Conservation (phyloP, 192 early-diverging fungal genomes). For the Rhizoclosmatium sp. region DNA sequence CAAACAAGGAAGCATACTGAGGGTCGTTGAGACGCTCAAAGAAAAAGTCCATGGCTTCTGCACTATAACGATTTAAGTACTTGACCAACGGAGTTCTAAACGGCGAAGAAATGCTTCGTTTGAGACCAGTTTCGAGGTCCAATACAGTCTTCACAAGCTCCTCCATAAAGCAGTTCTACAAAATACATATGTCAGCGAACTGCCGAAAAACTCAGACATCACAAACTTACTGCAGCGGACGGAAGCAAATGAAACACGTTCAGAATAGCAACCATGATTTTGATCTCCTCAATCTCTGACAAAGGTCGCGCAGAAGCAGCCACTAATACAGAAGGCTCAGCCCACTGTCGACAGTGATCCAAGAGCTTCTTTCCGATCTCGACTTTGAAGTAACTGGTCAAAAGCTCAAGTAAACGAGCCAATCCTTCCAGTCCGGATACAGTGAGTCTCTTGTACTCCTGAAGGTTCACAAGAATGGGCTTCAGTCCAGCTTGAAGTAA, state of each 20-base stretch:
- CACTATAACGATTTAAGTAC: slow-evolving; percentile 89
- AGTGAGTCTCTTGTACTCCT: slow-evolving; percentile 92
- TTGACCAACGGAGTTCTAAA: slow-evolving; percentile 90
- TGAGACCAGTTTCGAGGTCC: slow-evolving; percentile 82
- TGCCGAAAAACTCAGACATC: neutral
- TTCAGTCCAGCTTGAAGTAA: slow-evolving; percentile 93
- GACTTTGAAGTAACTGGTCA: slow-evolving; percentile 97
- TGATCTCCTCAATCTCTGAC: slow-evolving; percentile 91
- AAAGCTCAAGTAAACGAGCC: slow-evolving; percentile 87
- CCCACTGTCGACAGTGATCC: slow-evolving; percentile 95
- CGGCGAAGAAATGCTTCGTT: slow-evolving; percentile 88
- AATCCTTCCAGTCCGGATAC: slow-evolving; percentile 94
- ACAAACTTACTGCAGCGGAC: slow-evolving; percentile 65
- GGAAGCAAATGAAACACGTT: slow-evolving; percentile 95
- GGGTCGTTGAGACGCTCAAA: slow-evolving; percentile 58
- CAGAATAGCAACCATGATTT: slow-evolving; percentile 92
- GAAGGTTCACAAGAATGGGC: slow-evolving; percentile 94
- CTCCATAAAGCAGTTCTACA: slow-evolving; percentile 82
- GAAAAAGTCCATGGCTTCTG: slow-evolving; percentile 88
- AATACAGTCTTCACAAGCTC: slow-evolving; percentile 89
- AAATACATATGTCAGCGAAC: neutral
- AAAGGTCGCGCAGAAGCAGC: slow-evolving; percentile 83
- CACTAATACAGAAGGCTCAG: slow-evolving; percentile 82
- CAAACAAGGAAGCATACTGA: slow-evolving; percentile 56
- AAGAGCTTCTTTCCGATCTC: slow-evolving; percentile 98